A percentile compares a stretch with the other conserved stretches of the same genome.
phyloP scores from a whole-genome alignment of 208 protist genomes.

The Strigomonas culicis region DNA sequence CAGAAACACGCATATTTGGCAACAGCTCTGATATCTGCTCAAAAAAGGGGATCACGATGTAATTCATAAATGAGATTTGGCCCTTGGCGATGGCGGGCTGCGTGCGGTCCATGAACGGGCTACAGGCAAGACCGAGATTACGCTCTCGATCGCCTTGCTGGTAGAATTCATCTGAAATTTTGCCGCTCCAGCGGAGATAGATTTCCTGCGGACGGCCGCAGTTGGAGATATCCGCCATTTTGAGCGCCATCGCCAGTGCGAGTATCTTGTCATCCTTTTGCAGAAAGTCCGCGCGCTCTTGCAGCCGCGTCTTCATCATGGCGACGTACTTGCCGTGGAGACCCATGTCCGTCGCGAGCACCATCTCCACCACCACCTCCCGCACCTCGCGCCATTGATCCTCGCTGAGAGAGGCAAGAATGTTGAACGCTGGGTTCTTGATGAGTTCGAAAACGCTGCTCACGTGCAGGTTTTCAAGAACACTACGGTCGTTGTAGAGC shows the following conservation, averaged over 20 bases:
- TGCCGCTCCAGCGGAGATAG: conserved; percentile 87
- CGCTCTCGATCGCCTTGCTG: conserved; percentile 92
- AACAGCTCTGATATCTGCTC: conserved; percentile 78
- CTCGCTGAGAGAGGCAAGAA: conserved; percentile 70
- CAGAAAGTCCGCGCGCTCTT: conserved; percentile 58
- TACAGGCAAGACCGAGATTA: conserved; percentile 75
- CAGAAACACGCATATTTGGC: conserved; percentile 78
- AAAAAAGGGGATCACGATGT: conserved; percentile 90
- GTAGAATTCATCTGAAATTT: conserved; percentile 93
- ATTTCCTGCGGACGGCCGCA: conserved; percentile 83
- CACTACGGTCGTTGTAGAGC: conserved; percentile 94
- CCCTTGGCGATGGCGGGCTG: conserved; percentile 78
- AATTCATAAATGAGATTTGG: conserved; percentile 92
- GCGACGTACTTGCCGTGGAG: conserved; percentile 85
- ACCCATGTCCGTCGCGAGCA: conserved; percentile 95
- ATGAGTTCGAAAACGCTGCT: conserved; percentile 90
- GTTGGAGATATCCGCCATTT: conserved; percentile 96
- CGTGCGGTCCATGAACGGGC: conserved; percentile 92
- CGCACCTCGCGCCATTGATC: conserved; percentile 83
- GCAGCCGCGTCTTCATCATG: conserved; percentile 59
- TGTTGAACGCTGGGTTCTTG: conserved; percentile 78
- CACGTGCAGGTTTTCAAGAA: conserved; percentile 95
- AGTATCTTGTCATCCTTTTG: conserved; percentile 81
- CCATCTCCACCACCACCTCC: conserved; percentile 89
- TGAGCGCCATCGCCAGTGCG: conserved; percentile 87